Percentiles rank a stretch among this genome's conserved stretches.
Evolutionary conservation across 768 basidiomycete species (phyloP).

Genomic region (Calvatia gigantea): DNA sequence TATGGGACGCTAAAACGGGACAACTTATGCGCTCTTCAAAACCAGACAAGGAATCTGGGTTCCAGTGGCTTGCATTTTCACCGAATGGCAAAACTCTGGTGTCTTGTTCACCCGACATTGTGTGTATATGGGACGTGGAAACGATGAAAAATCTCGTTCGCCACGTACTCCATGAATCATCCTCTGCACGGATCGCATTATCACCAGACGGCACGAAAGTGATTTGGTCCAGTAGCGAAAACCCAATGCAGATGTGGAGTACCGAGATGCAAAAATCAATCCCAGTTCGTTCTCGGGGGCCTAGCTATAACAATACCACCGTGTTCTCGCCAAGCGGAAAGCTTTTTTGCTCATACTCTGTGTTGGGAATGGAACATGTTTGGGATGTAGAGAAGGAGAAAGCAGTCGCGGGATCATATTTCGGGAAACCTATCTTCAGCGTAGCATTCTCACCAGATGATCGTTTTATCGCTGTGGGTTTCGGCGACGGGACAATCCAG

Average conservation of each 20-base stretch:
- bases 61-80: constrained; percentile 18
- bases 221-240: constrained; percentile 19
- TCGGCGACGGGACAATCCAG: neutral
- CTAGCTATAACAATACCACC: constrained; percentile 11
- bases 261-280: constrained; percentile 9
- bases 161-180: constrained; percentile 14
- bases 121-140: constrained; percentile 23
- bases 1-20: constrained; percentile 9
- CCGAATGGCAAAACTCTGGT: constrained; percentile 17
- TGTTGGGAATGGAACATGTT: constrained; percentile 12
- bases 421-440: constrained; percentile 31
- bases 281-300: constrained; percentile 6
- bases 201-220: constrained; percentile 19
- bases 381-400: constrained; percentile 12
- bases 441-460: constrained; percentile 24
- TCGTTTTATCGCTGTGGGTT: neutral
- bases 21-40: too few relatives aligned
- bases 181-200: constrained; percentile 18
- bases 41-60: too few relatives aligned
- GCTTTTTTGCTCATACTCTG: constrained; percentile 16
- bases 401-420: constrained; percentile 12
- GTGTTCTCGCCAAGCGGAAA: constrained; percentile 17
- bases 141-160: constrained; percentile 4
- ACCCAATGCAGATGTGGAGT: constrained; percentile 18
- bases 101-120: constrained; percentile 22